phyloP scores from a whole-genome alignment of 768 basidiomycete species.

The Suillus lakei region DNA sequence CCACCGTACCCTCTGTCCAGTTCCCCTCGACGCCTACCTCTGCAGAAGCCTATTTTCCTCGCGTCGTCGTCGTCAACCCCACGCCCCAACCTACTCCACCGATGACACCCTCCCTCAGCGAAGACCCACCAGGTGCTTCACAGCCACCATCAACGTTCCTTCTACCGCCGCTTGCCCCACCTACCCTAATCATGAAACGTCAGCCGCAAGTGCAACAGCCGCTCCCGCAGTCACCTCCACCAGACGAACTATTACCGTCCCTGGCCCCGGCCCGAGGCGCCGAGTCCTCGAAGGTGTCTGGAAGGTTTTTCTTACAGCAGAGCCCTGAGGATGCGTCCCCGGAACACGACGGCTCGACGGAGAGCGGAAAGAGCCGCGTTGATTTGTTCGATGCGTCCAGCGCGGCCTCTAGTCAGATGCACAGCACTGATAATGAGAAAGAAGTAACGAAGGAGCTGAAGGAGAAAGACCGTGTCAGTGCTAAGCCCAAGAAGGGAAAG shows the following conservation, averaged over 20 bases:
- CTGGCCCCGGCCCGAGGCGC: constrained; percentile 15
- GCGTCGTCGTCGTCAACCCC: constrained; percentile 73
- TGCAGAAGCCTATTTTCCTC: constrained; percentile 45
- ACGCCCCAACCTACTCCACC: constrained; percentile 84
- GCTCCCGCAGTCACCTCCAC: constrained; percentile 14
- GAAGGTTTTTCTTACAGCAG: constrained; percentile 51
- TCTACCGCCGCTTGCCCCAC: constrained; percentile 36
- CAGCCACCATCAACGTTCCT: constrained; percentile 32
- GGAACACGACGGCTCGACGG: constrained; percentile 37
- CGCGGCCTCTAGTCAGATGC: constrained; percentile 37
- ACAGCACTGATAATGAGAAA: constrained; percentile 22
- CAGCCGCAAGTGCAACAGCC: constrained; percentile 27
- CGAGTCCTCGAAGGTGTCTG: constrained; percentile 28
- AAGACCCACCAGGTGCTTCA: constrained; percentile 24
- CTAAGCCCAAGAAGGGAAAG: constrained; percentile 38
- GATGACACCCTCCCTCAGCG: constrained; percentile 56
- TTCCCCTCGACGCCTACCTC: constrained; percentile 29
- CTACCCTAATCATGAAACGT: constrained; percentile 21
- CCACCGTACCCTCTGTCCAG: constrained; percentile 31
- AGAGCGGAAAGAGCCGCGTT: constrained; percentile 37
- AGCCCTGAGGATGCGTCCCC: constrained; percentile 45
- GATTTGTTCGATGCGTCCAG: constrained; percentile 42
- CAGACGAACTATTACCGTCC: constrained; percentile 9
- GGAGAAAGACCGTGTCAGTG: constrained; percentile 17
- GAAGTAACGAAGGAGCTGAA: constrained; percentile 25